phyloP scores from a whole-genome alignment of 139 green algal genomes.

The Trebouxia sp. region DNA sequence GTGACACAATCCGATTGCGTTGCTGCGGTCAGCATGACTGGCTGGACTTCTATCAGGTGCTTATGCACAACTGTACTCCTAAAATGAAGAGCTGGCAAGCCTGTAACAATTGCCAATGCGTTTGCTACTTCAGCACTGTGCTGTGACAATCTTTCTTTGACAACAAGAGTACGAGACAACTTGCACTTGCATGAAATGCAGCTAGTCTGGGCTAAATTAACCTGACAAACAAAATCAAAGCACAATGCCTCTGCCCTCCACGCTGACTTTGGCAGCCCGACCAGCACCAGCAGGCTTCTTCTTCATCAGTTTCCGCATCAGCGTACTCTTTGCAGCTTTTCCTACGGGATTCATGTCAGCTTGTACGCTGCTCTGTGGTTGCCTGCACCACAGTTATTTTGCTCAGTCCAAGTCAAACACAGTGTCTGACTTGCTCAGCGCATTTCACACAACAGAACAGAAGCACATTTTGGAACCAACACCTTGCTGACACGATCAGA shows the following conservation, averaged over 20 bases:
- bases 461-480: too few relatives aligned
- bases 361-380: conserved; percentile 41
- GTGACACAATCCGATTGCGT: too few relatives aligned
- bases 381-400: too few relatives aligned
- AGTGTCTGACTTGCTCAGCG: too few relatives aligned
- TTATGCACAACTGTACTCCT: too few relatives aligned
- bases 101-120: not conserved
- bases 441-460: too few relatives aligned
- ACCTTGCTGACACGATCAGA: too few relatives aligned
- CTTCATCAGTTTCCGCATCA: conserved; percentile 49
- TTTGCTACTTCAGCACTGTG: not conserved
- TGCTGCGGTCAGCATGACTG: too few relatives aligned
- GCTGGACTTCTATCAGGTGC: too few relatives aligned
- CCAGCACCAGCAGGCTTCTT: conserved; percentile 35
- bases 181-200: not conserved
- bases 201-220: too few relatives aligned
- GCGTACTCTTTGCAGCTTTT: conserved; percentile 35
- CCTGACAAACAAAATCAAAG: conserved; percentile 24
- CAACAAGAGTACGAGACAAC: not conserved
- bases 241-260: conserved; percentile 49
- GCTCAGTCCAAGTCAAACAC: too few relatives aligned
- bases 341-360: conserved; percentile 34
- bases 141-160: not conserved
- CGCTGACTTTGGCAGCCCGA: conserved; percentile 45
- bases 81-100: too few relatives aligned